A percentile compares a stretch with the other conserved stretches of the same genome.
These are phyloP conservation scores for Cutaneotrichosporon mucoides DNA, from an alignment of 1,284 basidiomycete genomes.

Conservation along the genomic window DNA sequence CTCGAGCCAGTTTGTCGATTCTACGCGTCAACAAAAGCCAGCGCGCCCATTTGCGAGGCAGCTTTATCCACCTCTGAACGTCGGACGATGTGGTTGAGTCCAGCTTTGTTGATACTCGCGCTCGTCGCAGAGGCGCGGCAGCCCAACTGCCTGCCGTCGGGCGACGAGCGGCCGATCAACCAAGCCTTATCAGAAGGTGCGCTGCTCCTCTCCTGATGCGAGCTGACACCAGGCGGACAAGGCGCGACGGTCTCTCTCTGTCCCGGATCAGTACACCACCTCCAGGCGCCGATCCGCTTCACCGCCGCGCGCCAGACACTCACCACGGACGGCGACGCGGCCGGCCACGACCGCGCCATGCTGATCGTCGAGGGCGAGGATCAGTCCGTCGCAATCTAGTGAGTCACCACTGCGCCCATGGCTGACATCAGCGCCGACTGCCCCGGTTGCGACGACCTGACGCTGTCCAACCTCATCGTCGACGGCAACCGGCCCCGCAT, in stretches of 20 bases:
- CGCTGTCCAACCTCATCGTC: constrained; percentile 41
- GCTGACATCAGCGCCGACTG: constrained; percentile 45
- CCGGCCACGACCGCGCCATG: constrained; percentile 37
- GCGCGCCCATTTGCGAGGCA: no score
- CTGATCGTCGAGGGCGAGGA: constrained; percentile 41
- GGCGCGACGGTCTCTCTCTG: constrained; percentile 41
- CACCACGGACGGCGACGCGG: constrained; percentile 25
- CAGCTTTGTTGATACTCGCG: not conserved
- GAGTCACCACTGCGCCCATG: constrained; percentile 4
- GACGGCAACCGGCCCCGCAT: constrained; percentile 48
- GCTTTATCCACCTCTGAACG: no score
- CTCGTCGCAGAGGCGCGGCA: not conserved
- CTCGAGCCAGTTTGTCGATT: no score
- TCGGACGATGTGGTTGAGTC: not conserved
- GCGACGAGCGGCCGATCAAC: constrained; percentile 43
- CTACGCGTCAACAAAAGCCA: no score
- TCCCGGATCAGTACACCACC: constrained; percentile 41
- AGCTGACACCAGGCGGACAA: constrained; percentile 32
- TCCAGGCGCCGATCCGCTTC: constrained; percentile 40
- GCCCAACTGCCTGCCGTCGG: constrained; percentile 20
- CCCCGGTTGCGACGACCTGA: constrained; percentile 33
- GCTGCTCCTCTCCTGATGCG: not conserved
- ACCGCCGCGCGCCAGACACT: constrained; percentile 42
- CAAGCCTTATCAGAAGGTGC: constrained; percentile 34
- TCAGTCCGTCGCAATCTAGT: constrained; percentile 43